Base-by-base conservation (phyloP, 2,329 filamentous ascomycete species). In the Coniochaeta pulveracea region DNA sequence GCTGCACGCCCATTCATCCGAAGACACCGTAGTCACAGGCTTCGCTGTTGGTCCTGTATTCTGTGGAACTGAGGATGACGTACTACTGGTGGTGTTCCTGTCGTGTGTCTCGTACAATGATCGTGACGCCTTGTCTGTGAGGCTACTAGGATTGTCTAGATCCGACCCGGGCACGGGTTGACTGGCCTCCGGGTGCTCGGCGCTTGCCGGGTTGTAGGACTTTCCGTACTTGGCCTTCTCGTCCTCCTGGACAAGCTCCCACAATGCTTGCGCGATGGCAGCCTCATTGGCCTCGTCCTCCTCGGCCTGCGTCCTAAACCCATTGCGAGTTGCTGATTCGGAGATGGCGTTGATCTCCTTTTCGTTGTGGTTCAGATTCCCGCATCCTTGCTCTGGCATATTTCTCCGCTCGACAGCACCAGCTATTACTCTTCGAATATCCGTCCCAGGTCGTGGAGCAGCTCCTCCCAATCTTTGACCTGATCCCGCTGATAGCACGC, bases 251-350 rank as follows among this genome's bases (percentile, higher is more conserved):
- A 91, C 80, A 12, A 94, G 63, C 47, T 95, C 88, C 61, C 84
- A 86, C 19, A 93, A 63, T 0, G 86, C 86, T 47, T 88, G 76
- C 34, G 85, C 76, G 39, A 94, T 93, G 5, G 88, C 88, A 16
- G 73, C 68, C 36, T 94, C 85, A 46, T 94, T 93, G 4, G 85
- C 88, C 44, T 86, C 80, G 35, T 94, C 85, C 51, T 93, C 83
- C 43, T 93, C 85, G 0, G 85, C 85, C 47, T 83, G 73, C 0
- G 86, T 95, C 39, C 70, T 72, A 60, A 93, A 89, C 0, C 85
- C 84, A 42, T 80, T 80, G 36, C 64, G 65, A 5, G 74, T 75
- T 23, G 79, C 80, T 37, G 61, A 61, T 34, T 83, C 71, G 11
- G 63, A 65, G 23, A 83, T 70, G 29, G 76, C 69, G 4, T 68